Base-by-base conservation (phyloP, 768 basidiomycete species). In the Termitomyces sp. region DNA sequence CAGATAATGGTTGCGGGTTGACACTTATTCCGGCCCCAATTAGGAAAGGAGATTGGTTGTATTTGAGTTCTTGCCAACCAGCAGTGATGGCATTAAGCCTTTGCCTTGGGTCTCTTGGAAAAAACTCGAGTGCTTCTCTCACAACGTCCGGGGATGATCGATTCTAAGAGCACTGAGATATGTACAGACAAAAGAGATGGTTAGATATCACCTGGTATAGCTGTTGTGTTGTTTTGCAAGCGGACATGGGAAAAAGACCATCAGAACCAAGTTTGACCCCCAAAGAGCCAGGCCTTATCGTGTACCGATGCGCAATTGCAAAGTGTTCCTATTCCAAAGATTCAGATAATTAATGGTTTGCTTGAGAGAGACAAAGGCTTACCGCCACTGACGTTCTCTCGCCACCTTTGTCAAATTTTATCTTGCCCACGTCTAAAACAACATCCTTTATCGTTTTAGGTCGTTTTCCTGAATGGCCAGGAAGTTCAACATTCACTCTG, bases 11-110 rank as follows among this genome's bases (percentile, higher is more conserved):
- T 1, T 43, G 17, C 1, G 62, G 55, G 8, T 63, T 52, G 0
- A 81, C 65, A 6, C 41, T 50, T 53, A 82, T 70, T 3, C 70
- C 70, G 0, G 78, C 73, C 19, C 73, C 74, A 21, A 56, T 55
- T 28, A 81, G 62, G 51, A 75, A 80, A 8, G 72, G 63, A 0
- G 80, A 80, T 0, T 70, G 65, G 0, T 56, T 49, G 37, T 70
- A 69, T 26, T 73, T 69, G 14, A 81, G 64, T 34, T 67, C 58
- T n/a, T 63, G 54, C 66, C 69, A 71, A 41, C 68, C 70, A 34
- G 56, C 57, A 12, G 24, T 53, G 19, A 71, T 70, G 14, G 60
- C 61, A 3, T 50, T 28, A 9, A 66, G 45, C 15, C 70, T 61
- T 37, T 58, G 46, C 17, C 24, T 34, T 7, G 70, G 70, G 22